Evolutionary conservation across 2,329 filamentous ascomycete genomes (phyloP).

Genomic region (Cladosporium sp.): DNA sequence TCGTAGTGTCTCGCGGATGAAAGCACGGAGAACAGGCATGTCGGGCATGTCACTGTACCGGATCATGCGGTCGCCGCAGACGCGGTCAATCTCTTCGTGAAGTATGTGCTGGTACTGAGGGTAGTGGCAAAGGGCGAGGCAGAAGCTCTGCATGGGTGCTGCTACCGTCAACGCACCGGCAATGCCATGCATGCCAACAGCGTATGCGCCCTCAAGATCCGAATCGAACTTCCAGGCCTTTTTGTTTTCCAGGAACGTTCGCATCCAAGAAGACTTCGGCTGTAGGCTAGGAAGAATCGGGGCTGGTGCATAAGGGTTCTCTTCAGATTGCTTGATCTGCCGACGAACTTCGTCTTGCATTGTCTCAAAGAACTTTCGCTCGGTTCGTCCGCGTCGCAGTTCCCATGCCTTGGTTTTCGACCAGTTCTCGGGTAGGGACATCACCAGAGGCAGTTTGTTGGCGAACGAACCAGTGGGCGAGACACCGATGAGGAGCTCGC

Average conservation of each 20-base stretch:
- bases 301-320: neutral
- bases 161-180: slow-evolving; percentile 45
- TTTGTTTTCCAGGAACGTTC: slow-evolving; percentile 38
- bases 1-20: slow-evolving; percentile 55
- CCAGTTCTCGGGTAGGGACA: slow-evolving; percentile 42
- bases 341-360: slow-evolving; percentile 39
- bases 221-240: slow-evolving; percentile 38
- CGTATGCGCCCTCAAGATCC: slow-evolving; percentile 43
- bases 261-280: slow-evolving; percentile 39
- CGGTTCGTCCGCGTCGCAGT: slow-evolving; percentile 38
- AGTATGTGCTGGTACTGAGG: slow-evolving; percentile 38
- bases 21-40: slow-evolving; percentile 52
- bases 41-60: slow-evolving; percentile 47
- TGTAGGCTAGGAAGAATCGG: slow-evolving; percentile 25
- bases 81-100: slow-evolving; percentile 55
- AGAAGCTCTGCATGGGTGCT: slow-evolving; percentile 45
- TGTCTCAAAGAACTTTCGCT: slow-evolving; percentile 40
- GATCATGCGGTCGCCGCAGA: slow-evolving; percentile 53
- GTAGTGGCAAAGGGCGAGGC: slow-evolving; percentile 43
- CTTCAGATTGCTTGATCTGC: slow-evolving; percentile 6
- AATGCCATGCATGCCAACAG: slow-evolving; percentile 46
- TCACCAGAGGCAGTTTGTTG: slow-evolving; percentile 44
- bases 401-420: slow-evolving; percentile 44
- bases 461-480: slow-evolving; percentile 43
- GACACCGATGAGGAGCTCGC: slow-evolving; percentile 43